Conservation (phyloP, 1,284 basidiomycete genomes). For the Microbotryum lychnidis-dioicae region DNA sequence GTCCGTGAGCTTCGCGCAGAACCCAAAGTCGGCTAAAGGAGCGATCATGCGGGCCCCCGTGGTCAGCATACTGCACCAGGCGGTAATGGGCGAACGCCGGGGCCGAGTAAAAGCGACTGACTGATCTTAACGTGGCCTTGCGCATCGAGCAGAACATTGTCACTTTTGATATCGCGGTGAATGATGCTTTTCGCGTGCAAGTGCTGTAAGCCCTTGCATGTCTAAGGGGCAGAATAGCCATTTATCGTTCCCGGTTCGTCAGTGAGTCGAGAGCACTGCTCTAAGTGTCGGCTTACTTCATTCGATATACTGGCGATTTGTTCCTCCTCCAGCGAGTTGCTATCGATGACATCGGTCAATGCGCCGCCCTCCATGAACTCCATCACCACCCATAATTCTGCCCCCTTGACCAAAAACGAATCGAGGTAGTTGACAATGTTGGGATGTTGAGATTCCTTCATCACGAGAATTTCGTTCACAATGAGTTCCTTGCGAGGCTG, state of each 20-base stretch:
- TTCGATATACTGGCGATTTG: slow-evolving; percentile 89
- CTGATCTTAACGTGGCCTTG: slow-evolving; percentile 94
- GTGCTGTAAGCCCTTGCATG: slow-evolving; percentile 88
- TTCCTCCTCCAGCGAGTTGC: slow-evolving; percentile 90
- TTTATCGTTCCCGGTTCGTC: not conserved
- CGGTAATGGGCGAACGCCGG: not conserved
- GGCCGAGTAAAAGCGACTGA: slow-evolving; percentile 44
- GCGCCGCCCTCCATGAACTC: slow-evolving; percentile 99
- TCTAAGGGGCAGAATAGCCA: slow-evolving; percentile 48
- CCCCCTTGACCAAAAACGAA: slow-evolving; percentile 79
- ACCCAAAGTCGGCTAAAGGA: slow-evolving; percentile 82
- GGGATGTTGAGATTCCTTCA: slow-evolving; percentile 97
- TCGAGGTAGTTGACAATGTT: slow-evolving; percentile 99
- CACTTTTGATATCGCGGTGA: slow-evolving; percentile 96
- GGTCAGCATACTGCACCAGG: slow-evolving; percentile 1
- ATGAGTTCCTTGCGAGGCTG: slow-evolving; percentile 97
- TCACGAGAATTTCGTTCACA: slow-evolving; percentile 96
- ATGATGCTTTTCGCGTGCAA: slow-evolving; percentile 91
- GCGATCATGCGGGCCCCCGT: slow-evolving; percentile 1
- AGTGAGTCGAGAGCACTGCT: too few species aligned
- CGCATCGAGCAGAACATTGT: slow-evolving; percentile 89
- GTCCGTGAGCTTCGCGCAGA: slow-evolving; percentile 94
- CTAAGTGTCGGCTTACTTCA: slow-evolving; percentile 55
- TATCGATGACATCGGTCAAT: slow-evolving; percentile 94
- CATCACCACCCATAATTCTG: slow-evolving; percentile 99